Evolutionary conservation across 2,329 filamentous ascomycete genomes (phyloP), one percentile per base, ranked within the genome.

Genomic region (Pseudocercospora crystallina): DNA sequence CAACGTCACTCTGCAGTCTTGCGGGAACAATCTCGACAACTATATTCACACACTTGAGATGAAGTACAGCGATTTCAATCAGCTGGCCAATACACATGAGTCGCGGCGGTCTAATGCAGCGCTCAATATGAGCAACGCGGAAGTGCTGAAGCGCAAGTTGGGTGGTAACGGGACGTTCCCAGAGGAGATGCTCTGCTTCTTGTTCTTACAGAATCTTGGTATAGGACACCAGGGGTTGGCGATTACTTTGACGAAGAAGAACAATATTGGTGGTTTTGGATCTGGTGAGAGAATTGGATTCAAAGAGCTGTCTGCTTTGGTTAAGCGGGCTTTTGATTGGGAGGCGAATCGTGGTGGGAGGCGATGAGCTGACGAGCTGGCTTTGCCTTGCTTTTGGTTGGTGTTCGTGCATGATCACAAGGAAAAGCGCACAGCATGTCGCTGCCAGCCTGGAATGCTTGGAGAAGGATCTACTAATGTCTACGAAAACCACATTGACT

Each of bases 251-350:
- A 63, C 60, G 39, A 56, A 56, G 55, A 65, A 61, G 39, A 61
- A 61, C 26, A 67, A 68, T 49, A 54, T 68, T 42, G 65, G 57
- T 11, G 65, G 65, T 2, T 67, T 66, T 38, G 65, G 65, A 5
- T 65, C 60, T 12, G 65, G 65, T 7, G 54, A 60, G 31, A 53
- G 57, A 35, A 15, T 67, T 14, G 59, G 57, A 7, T 66, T 65
- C 42, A 56, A 60, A 26, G 65, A 65, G 26, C 31, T 67, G 43
- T 49, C 44, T 5, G 55, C 59, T 10, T 17, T 65, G 42, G 55
- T 56, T 2, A 62, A 59, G 56, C 54, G 59, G 33, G 59, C 55
- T 29, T 38, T 60, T 32, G 60, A 63, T 34, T 51, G 51, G 46
- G 57, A 63, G 20, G 20, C 20, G 20, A 26, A 26, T 26, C 20